Evolutionary conservation across 805 yeast genomes (phyloP), one percentile per base, ranked within the genome.

Genomic region (Lachancea fermentati): DNA sequence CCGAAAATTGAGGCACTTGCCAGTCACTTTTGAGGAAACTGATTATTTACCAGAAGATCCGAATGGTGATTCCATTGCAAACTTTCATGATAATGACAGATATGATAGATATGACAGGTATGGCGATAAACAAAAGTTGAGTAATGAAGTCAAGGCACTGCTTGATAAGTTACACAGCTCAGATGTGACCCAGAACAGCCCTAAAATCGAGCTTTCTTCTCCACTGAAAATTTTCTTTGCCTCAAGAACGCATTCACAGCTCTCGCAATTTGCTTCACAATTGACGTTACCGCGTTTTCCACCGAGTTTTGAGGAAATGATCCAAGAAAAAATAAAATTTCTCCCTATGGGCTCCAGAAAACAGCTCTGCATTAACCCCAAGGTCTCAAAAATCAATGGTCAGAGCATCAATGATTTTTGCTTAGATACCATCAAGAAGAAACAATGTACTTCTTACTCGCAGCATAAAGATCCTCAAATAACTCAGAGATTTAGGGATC

Each of bases 161-260:
- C 46, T 81, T 34, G 59, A 63, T 4, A 69, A 72, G 44, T 62
- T 76, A 0, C 71, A 58, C 8, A 28, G 34, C 8, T 9, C 46
- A 5, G 50, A 55, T 4, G 43, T 44, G n/a, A 24, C 39, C 4
- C 58, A 50, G 31, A 50, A 41, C 5, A 46, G 25, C 22, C 47
- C 32, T 9, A 47, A 44, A 7, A 43, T 36, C 5, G 48, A 47
- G 46, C 42, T 52, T 7, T 51, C 48, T 5, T 61, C 64, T 14
- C 62, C 75, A 0, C 52, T 67, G 1, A 75, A 79, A 49, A 76
- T 89, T 1, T 75, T 63, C 49, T 88, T 79, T 55, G 72, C 95
- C 0, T 86, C 96, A 2, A 68, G 97, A 60, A 89, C 97, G 0
- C 97, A 89, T 54, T 85, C 96, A 0, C 97, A 89, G 57, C 65